Percentiles rank a stretch among this genome's conserved stretches.
These are phyloP conservation scores for Colletotrichum sidae DNA, from an alignment of 2,329 filamentous ascomycete genomes.

Conservation along the genomic window DNA sequence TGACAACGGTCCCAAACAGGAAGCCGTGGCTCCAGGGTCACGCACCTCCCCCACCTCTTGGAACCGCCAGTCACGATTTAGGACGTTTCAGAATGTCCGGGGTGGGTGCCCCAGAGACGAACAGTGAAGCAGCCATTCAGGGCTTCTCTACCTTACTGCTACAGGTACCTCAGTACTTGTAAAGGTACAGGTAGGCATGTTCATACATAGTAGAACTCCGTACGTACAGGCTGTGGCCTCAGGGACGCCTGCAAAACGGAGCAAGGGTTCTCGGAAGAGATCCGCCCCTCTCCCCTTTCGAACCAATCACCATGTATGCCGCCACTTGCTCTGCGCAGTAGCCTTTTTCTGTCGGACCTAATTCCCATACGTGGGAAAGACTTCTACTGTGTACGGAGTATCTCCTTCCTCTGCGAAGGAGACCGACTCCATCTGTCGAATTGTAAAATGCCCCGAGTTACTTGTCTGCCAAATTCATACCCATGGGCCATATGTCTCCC, in stretches of 20 bases:
- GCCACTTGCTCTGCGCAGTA: not conserved
- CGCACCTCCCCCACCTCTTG: slow-evolving; percentile 20
- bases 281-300: slow-evolving; percentile 16
- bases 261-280: slow-evolving; percentile 35
- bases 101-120: slow-evolving; percentile 6
- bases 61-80: slow-evolving; percentile 34
- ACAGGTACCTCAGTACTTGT: no score
- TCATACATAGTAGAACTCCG: no score
- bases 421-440: slow-evolving; percentile 1
- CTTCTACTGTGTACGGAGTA: not conserved
- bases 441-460: not conserved
- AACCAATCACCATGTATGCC: slow-evolving; percentile 14
- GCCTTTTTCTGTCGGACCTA: slow-evolving; percentile 18
- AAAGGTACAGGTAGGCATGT: no score
- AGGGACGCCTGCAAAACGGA: not conserved
- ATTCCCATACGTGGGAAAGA: slow-evolving; percentile 24
- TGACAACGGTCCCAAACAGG: slow-evolving; percentile 20
- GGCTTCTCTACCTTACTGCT: no score
- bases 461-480: no score
- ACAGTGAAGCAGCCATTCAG: slow-evolving; percentile 31
- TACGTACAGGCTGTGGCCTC: no score
- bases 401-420: slow-evolving; percentile 8
- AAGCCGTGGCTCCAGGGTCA: slow-evolving; percentile 28
- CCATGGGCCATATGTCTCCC: no score
- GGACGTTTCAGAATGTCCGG: slow-evolving; percentile 35